These are phyloP conservation scores for Spinacia oleracea DNA, from an alignment of 179 eudicot genomes.

Conservation along the genomic window DNA sequence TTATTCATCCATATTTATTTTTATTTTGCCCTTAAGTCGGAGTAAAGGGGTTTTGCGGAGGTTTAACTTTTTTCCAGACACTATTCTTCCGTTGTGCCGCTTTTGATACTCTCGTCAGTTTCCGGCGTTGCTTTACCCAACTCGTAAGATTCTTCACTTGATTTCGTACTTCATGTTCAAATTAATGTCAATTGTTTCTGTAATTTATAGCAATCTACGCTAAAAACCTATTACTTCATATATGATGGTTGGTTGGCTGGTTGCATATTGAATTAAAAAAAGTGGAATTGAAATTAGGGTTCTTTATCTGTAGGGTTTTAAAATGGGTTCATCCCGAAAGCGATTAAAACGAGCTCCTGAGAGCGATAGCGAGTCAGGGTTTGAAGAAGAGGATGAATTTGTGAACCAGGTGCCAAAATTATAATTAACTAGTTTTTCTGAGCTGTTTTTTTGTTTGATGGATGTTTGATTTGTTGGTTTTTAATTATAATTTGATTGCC, in stretches of 20 bases:
- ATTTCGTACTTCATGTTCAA: no score
- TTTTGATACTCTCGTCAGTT: not conserved
- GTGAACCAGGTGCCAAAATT: slow-evolving; percentile 28
- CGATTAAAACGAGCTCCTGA: slow-evolving; percentile 31
- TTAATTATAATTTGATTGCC: not conserved
- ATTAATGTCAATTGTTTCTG: no score
- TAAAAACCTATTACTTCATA: no score
- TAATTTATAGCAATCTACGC: no score
- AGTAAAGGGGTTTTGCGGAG: not conserved
- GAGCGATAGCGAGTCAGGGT: slow-evolving; percentile 34
- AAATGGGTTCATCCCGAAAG: slow-evolving; percentile 36
- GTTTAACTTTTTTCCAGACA: not conserved
- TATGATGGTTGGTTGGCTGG: no score
- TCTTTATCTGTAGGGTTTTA: not conserved
- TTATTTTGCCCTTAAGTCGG: no score
- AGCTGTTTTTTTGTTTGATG: not conserved
- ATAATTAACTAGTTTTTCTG: not conserved
- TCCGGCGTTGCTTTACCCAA: no score
- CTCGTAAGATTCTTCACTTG: no score
- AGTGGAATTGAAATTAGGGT: not conserved
- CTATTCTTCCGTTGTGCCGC: not conserved
- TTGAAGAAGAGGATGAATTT: slow-evolving; percentile 37
- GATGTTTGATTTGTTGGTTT: not conserved
- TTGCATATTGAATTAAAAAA: not conserved
- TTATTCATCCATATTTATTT: no score